Evolutionary conservation across 106 monocot species (phyloP).

Genomic region (Dendrobium nobile): DNA sequence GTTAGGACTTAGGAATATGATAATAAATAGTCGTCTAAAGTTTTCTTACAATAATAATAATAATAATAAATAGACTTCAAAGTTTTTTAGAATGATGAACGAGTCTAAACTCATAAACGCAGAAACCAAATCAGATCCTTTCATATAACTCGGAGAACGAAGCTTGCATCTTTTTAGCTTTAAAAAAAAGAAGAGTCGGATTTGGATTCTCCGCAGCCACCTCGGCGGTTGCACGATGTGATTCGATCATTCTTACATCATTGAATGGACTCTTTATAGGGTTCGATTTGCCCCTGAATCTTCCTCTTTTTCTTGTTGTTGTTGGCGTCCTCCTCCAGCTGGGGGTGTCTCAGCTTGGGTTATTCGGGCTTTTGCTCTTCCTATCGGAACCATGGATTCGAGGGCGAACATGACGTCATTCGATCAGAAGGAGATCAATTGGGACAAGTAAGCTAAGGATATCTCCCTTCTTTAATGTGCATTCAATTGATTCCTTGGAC

Average conservation of each 20-base stretch:
- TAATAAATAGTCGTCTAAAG: too few relatives aligned
- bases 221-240: background rate
- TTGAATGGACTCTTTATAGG: background rate
- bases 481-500: background rate
- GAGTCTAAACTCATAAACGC: too few relatives aligned
- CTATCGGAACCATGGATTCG: background rate
- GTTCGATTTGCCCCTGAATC: background rate
- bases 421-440: slow-evolving; percentile 10
- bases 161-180: too few relatives aligned
- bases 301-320: background rate
- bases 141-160: too few relatives aligned
- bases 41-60: too few relatives aligned
- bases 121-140: too few relatives aligned
- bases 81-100: too few relatives aligned
- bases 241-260: background rate
- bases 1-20: too few relatives aligned
- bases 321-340: background rate
- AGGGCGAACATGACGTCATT: background rate
- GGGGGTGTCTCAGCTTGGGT: background rate
- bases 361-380: background rate
- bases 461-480: background rate
- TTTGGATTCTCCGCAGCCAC: background rate
- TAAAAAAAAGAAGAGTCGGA: background rate
- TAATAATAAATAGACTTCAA: too few relatives aligned
- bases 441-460: slow-evolving; percentile 9